Evolutionary conservation across 495 filamentous ascomycete species (phyloP), one percentile per base, ranked within the genome.

Genomic region (Pseudotulostoma volvatum): DNA sequence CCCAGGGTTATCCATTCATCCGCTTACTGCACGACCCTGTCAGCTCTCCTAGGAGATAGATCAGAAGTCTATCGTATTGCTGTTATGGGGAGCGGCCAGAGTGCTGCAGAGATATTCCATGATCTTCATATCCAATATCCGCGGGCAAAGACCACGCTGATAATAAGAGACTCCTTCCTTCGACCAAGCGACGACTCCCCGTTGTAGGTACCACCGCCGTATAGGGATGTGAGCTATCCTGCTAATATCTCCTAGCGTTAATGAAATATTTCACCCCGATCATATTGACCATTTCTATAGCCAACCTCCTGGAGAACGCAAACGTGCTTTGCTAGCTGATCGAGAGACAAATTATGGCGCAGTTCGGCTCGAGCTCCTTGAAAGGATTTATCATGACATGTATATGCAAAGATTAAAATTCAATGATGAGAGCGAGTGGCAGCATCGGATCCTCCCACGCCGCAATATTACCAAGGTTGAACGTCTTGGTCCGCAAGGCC

Each of bases 101-200:
- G 82, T 49, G 83, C 88, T 2, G 88, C 88, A 0, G 88, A 97
- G 64, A 93, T 94, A 42, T 97, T 88, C 64, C 77, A 81, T 55
- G 84, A 93, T 53, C 60, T 95, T 16, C 81, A 86, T 45, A 66
- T 62, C n/a, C 62, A 77, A 18, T 94, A 87, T 52, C 83, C 83
- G 8, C 84, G 84, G 50, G 74, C 79, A n/a, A 68, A 70, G 35
- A 82, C 84, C 1, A 70, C 60, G 3, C 48, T 97, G 34, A 69
- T 93, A 33, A 86, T 93, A 54, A 73, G 80, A 33, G 76, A 74
- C 28, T 68, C 81, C 21, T 84, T 85, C 31, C 61, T 97, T 40
- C 77, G 77, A 39, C 88, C 88, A 3, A 92, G 84, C 54, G 88
- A 97, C 46, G 88, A 97, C 50, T 90, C 83, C 35, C 88, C 88